These are phyloP conservation scores for Teunomyces barrocoloradensis DNA, from an alignment of 805 yeast species.

Conservation along the genomic window DNA sequence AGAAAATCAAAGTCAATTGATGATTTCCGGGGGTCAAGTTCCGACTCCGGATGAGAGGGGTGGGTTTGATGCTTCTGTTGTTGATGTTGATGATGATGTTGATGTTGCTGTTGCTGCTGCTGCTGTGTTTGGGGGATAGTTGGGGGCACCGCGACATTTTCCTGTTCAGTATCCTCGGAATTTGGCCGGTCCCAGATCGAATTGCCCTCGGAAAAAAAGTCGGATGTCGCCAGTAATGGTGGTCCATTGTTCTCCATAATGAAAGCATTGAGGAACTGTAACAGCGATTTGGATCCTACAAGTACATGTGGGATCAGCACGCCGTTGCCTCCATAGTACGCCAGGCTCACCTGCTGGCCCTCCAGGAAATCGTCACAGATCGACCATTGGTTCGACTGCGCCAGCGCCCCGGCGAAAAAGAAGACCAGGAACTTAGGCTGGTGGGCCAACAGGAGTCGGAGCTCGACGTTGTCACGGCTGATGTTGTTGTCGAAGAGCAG, in stretches of 20 bases:
- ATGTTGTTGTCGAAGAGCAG: conserved; percentile 51
- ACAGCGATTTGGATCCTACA: conserved; percentile 52
- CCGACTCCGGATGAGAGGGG: conserved; percentile 3
- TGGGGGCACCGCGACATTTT: neutral
- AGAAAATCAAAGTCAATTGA: neutral
- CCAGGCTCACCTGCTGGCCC: conserved; percentile 75
- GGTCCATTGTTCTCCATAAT: conserved; percentile 41
- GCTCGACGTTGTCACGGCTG: conserved; percentile 41
- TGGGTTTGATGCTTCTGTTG: conserved; percentile 11
- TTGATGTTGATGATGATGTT: conserved; percentile 12
- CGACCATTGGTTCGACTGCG: conserved; percentile 66
- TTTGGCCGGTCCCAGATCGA: neutral
- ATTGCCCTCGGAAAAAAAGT: conserved; percentile 2
- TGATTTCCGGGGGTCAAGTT: neutral
- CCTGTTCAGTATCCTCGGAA: neutral
- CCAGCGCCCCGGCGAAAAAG: conserved; percentile 55
- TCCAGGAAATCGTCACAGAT: conserved; percentile 83
- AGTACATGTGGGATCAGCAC: conserved; percentile 65
- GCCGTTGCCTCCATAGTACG: conserved; percentile 58
- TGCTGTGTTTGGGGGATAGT: conserved; percentile 1
- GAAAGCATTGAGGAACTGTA: conserved; percentile 53
- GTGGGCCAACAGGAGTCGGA: conserved; percentile 49
- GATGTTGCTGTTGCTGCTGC: conserved; percentile 8
- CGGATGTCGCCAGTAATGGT: conserved; percentile 4
- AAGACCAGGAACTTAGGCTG: conserved; percentile 80